phyloP scores from a whole-genome alignment of 169 alveolate species.

The Cryptosporidium ryanae region DNA sequence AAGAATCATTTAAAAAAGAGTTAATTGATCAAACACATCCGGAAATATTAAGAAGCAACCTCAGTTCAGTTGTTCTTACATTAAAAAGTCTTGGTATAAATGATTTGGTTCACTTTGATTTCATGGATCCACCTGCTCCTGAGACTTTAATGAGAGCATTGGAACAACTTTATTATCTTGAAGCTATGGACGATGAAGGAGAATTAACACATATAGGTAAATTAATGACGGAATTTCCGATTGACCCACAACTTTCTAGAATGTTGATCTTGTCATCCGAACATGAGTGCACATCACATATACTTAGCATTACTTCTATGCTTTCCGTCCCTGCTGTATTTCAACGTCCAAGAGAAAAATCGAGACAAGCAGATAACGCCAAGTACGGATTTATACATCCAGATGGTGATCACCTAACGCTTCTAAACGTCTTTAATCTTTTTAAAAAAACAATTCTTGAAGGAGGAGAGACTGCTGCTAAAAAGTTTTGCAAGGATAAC shows the following conservation, averaged over 20 bases:
- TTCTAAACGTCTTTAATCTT: slow-evolving; percentile 86
- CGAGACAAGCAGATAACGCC: slow-evolving; percentile 92
- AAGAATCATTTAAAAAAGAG: slow-evolving; percentile 93
- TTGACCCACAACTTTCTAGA: slow-evolving; percentile 98
- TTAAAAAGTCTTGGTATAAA: slow-evolving; percentile 96
- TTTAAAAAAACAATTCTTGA: slow-evolving; percentile 78
- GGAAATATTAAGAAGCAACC: slow-evolving; percentile 97
- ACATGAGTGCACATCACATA: slow-evolving; percentile 89
- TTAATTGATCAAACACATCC: slow-evolving; percentile 96
- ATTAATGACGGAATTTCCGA: slow-evolving; percentile 97
- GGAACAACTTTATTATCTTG: slow-evolving; percentile 94
- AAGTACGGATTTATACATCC: slow-evolving; percentile 92
- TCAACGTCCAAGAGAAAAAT: slow-evolving; percentile 91
- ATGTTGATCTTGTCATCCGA: slow-evolving; percentile 89
- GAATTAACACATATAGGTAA: slow-evolving; percentile 96
- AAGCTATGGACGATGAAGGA: slow-evolving; percentile 98
- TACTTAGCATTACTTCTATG: slow-evolving; percentile 91
- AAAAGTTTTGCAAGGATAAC: slow-evolving; percentile 91
- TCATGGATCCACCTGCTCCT: slow-evolving; percentile 99
- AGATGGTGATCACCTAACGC: slow-evolving; percentile 98
- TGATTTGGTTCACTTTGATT: slow-evolving; percentile 98
- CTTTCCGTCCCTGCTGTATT: slow-evolving; percentile 93
- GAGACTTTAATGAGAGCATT: slow-evolving; percentile 98
- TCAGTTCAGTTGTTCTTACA: slow-evolving; percentile 94
- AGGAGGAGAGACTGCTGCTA: slow-evolving; percentile 80